Evolutionary conservation across 305 asterid genomes (phyloP).

Genomic region (Fraxinus velutina): DNA sequence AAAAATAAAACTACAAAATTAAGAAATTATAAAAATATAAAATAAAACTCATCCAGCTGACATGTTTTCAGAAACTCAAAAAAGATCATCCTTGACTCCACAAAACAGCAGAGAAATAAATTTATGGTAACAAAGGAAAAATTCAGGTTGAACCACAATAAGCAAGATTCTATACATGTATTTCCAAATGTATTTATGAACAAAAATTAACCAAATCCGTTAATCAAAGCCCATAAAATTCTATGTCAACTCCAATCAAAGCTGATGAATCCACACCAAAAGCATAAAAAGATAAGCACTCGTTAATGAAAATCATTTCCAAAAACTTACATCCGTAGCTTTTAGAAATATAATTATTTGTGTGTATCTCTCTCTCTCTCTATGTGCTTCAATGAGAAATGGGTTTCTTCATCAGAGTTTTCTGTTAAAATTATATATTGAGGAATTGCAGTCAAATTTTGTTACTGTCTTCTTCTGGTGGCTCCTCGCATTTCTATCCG

Average conservation of each 20-base stretch:
- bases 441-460: conserved; percentile 25
- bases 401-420: conserved; percentile 22
- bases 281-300: conserved; percentile 16
- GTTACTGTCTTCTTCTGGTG: conserved; percentile 29
- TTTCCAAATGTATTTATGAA: neutral
- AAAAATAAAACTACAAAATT: neutral
- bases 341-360: neutral
- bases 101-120: conserved; percentile 14
- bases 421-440: neutral
- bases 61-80: conserved; percentile 17
- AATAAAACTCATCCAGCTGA: neutral
- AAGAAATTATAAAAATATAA: neutral
- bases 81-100: conserved; percentile 23
- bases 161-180: conserved; percentile 20
- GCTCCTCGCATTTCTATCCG: conserved; percentile 61
- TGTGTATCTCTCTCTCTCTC: conserved; percentile 3
- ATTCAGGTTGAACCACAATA: conserved; percentile 22
- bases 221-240: conserved; percentile 18
- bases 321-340: conserved; percentile 37
- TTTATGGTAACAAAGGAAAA: conserved; percentile 15
- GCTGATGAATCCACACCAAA: conserved; percentile 25
- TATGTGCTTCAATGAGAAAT: conserved; percentile 15
- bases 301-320: neutral
- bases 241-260: conserved; percentile 24
- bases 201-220: neutral